Evolutionary conservation across 108 stramenopile species (phyloP).

Genomic region (Tribonema minus): DNA sequence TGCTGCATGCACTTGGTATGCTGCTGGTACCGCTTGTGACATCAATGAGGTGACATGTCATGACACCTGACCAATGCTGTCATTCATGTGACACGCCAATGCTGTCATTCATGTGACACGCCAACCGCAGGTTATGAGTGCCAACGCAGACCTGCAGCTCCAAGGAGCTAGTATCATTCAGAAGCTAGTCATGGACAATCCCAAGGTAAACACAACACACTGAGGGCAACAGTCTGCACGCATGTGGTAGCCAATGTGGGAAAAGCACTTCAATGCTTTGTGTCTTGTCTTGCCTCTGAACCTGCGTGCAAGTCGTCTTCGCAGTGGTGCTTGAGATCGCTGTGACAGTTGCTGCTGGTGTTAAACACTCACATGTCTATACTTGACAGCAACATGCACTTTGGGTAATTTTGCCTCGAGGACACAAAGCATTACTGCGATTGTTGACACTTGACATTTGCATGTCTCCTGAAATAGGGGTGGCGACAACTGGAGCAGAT

Average conservation of each 20-base stretch:
- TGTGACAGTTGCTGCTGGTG: not conserved
- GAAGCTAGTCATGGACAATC: not conserved
- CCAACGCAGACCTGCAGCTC: not conserved
- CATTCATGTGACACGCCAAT: no score
- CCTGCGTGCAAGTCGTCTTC: not conserved
- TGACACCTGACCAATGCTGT: no score
- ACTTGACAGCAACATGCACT: not conserved
- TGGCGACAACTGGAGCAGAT: constrained; percentile 18
- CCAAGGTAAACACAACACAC: not conserved
- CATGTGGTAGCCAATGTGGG: not conserved
- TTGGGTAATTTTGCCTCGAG: not conserved
- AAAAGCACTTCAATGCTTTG: not conserved
- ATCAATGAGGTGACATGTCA: no score
- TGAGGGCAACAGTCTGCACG: not conserved
- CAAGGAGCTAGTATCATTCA: constrained; percentile 1
- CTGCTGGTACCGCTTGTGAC: no score
- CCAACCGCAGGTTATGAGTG: no score
- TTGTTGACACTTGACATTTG: no score
- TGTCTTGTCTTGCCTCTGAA: not conserved
- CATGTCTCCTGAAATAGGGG: not conserved
- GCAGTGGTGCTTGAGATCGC: not conserved
- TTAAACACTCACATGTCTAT: not conserved
- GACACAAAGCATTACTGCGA: no score
- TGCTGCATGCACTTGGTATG: no score
- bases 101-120: no score